A percentile compares a stretch with the other conserved stretches of the same genome.
phyloP scores from a whole-genome alignment of 108 stramenopile species.

The Nitzschia inconspicua region DNA sequence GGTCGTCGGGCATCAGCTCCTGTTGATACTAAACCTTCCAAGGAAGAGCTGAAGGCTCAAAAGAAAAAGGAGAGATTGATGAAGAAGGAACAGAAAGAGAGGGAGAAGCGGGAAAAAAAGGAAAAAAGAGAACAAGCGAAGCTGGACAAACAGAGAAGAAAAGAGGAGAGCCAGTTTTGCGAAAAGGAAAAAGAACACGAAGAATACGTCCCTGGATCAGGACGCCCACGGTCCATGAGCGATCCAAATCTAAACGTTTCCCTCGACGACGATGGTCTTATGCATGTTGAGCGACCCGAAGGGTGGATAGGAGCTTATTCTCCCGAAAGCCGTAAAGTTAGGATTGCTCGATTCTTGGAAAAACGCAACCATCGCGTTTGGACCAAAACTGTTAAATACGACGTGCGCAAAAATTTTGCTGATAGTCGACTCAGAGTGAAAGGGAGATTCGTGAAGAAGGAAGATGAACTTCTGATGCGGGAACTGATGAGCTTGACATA shows the following conservation, averaged over 20 bases:
- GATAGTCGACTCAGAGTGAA: slow-evolving; percentile 95
- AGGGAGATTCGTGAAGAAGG: slow-evolving; percentile 98
- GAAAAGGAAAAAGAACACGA: slow-evolving; percentile 43
- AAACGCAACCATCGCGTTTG: slow-evolving; percentile 94
- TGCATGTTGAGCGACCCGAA: slow-evolving; percentile 75
- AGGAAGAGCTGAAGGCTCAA: slow-evolving; percentile 22
- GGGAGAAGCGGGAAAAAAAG: slow-evolving; percentile 45
- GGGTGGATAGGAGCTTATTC: slow-evolving; percentile 97
- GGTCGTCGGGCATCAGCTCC: not conserved
- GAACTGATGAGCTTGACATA: slow-evolving; percentile 90
- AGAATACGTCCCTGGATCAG: slow-evolving; percentile 65
- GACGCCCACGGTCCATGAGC: slow-evolving; percentile 77
- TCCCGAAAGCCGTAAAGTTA: slow-evolving; percentile 84
- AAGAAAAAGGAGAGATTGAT: slow-evolving; percentile 8
- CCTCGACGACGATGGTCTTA: slow-evolving; percentile 59
- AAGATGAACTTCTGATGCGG: slow-evolving; percentile 95
- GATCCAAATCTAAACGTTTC: slow-evolving; percentile 71
- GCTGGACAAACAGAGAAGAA: slow-evolving; percentile 46
- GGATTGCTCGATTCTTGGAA: slow-evolving; percentile 88
- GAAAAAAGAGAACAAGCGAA: slow-evolving; percentile 50
- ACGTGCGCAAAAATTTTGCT: slow-evolving; percentile 98
- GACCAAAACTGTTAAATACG: slow-evolving; percentile 98
- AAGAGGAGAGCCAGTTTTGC: slow-evolving; percentile 23
- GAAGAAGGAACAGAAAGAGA: slow-evolving; percentile 30
- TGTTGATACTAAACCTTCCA: not conserved